Evolutionary conservation across 352 stramenopile genomes (phyloP), one percentile per base, ranked within the genome.

Genomic region (Halophytophthora polymorphica): DNA sequence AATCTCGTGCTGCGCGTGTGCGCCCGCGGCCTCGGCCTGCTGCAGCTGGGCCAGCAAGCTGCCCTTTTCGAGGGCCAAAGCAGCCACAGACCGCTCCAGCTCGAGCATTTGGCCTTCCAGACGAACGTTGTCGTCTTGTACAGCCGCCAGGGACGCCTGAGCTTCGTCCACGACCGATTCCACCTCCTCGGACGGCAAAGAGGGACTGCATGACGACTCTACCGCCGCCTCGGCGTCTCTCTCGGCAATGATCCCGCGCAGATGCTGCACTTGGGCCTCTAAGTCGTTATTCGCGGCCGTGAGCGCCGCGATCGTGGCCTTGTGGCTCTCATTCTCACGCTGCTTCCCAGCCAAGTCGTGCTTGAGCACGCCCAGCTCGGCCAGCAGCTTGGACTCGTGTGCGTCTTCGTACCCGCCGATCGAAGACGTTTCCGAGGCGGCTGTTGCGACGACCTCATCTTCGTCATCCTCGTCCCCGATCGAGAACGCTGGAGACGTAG

Each of bases 341-440:
- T 45, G 45, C 33, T 71, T 49, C 6, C 31, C 42, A 15, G 40
- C 23, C 22, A 73, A 34, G 13, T 57, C 35, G 13, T 64, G 53
- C 45, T 82, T 82, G 41, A 85, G 73, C 29, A 77, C 73, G 15
- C 57, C 69, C 43, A 81, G 68, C 61, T 88, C 73, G 5, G 57
- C 60, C 22, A 83, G 51, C 5, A 87, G 38, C 17, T 84, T 71
- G 8, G 77, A 50, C 41, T 88, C 77, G 43, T 81, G 69, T 1
- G 73, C 73, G 31, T 88, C 77, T 31, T 67, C 39, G 50, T 79
- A 88, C 46, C 84, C 77, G 41, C 84, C 74, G 1, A 44, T 73
- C 25, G 69, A 83, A 19, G 75, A 84, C 5, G 58, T 61, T n/a
- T 85, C 71, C 11, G 69, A 83, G 21, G 39, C 35, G 5, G 52